phyloP scores from a whole-genome alignment of 176 grass and related monocot species.

The Carex scoparia region DNA sequence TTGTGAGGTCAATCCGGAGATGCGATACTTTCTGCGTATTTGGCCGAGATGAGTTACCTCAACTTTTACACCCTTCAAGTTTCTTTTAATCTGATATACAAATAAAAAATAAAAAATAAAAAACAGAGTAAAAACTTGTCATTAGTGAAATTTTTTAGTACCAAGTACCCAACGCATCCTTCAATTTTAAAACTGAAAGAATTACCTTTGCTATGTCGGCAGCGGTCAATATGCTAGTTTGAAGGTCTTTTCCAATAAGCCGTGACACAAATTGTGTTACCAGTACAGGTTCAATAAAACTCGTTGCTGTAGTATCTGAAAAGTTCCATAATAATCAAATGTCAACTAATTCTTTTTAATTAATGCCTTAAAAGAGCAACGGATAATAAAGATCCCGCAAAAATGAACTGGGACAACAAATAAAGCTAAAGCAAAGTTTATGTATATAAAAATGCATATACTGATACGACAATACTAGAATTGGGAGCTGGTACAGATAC shows the following conservation, averaged over 20 bases:
- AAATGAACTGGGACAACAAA: background rate
- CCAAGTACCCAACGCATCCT: background rate
- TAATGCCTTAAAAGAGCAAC: background rate
- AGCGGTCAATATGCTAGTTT: background rate
- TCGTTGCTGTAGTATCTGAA: constrained; percentile 51
- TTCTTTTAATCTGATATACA: constrained; percentile 46
- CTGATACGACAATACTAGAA: background rate
- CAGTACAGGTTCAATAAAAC: constrained; percentile 39
- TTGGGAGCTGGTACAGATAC: background rate
- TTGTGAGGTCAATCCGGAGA: constrained; percentile 23
- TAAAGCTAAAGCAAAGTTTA: background rate
- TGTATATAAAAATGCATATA: background rate
- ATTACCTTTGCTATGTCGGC: constrained; percentile 35
- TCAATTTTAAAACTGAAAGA: background rate
- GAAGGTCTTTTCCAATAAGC: constrained; percentile 19
- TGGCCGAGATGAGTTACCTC: constrained; percentile 46
- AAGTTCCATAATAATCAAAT: background rate
- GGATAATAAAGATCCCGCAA: background rate
- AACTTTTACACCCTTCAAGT: constrained; percentile 47
- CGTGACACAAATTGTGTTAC: constrained; percentile 35
- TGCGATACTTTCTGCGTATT: constrained; percentile 29
- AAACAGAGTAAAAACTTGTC: background rate
- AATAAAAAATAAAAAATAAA: background rate
- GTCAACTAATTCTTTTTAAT: background rate
- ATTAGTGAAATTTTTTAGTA: background rate